Conservation (phyloP, 2,329 filamentous ascomycete species). For the Paecilomyces sp. region DNA sequence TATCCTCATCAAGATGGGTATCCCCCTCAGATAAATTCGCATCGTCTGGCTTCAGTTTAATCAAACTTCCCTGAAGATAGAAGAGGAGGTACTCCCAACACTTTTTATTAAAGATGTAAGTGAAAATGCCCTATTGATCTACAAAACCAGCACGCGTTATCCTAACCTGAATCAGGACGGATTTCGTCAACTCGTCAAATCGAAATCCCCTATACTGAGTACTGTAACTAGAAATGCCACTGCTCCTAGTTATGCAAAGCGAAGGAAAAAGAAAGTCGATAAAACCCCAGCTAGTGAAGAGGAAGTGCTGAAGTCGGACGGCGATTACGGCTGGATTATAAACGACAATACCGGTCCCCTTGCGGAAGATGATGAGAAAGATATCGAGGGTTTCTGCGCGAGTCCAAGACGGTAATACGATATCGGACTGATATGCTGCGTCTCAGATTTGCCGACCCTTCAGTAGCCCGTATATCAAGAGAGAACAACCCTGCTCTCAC, state of each 20-base stretch:
- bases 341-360: not conserved
- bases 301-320: slow-evolving; percentile 28
- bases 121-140: too few species aligned
- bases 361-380: not conserved
- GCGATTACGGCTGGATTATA: slow-evolving; percentile 21
- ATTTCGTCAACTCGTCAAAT: slow-evolving; percentile 6
- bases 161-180: slow-evolving; percentile 7
- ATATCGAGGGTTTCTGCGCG: not conserved
- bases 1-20: too few species aligned
- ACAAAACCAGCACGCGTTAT: not conserved
- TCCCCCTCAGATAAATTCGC: too few species aligned
- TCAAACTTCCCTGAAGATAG: too few species aligned
- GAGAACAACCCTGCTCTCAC: too few species aligned
- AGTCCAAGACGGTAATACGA: too few species aligned
- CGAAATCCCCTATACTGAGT: not conserved
- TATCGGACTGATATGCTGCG: not conserved
- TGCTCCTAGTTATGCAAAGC: slow-evolving; percentile 7
- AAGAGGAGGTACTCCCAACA: too few species aligned
- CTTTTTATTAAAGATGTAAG: too few species aligned
- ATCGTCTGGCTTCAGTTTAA: too few species aligned
- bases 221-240: slow-evolving; percentile 3
- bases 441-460: too few species aligned
- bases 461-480: too few species aligned
- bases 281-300: slow-evolving; percentile 41
- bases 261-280: slow-evolving; percentile 35